A percentile compares a stretch with the other conserved stretches of the same genome.
Evolutionary conservation across 441 rosid species (phyloP).

Genomic region (Breynia disticha): DNA sequence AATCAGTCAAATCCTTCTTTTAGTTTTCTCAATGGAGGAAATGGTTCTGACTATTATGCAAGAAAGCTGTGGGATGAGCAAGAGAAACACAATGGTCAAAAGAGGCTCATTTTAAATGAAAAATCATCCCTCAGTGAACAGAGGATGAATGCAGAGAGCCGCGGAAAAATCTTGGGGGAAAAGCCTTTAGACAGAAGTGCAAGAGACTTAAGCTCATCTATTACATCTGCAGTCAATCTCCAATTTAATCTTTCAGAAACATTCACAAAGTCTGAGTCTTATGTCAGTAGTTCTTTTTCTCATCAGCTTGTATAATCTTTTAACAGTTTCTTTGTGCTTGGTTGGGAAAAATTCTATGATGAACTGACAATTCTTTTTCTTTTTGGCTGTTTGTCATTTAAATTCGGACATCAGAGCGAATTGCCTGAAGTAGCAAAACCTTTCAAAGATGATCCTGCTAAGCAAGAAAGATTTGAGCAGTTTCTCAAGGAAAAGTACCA

Average conservation of each 20-base stretch:
- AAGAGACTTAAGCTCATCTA: constrained; percentile 35
- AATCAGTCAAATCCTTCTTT: constrained; percentile 75
- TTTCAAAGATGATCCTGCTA: constrained; percentile 72
- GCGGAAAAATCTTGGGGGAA: constrained; percentile 87
- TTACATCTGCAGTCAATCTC: constrained; percentile 44
- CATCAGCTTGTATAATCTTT: background rate
- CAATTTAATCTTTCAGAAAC: constrained; percentile 75
- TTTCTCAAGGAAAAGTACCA: constrained; percentile 85
- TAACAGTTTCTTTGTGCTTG: constrained; percentile 2
- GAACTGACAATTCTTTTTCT: constrained; percentile 9
- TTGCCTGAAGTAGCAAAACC: constrained; percentile 62
- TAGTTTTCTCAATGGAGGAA: constrained; percentile 83
- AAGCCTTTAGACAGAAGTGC: constrained; percentile 71
- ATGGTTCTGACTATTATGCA: constrained; percentile 67
- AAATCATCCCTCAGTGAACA: constrained; percentile 37
- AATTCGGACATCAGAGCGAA: constrained; percentile 33
- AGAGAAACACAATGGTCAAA: constrained; percentile 52
- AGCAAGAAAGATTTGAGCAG: constrained; percentile 90
- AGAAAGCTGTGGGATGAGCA: constrained; percentile 86
- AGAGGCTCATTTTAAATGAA: constrained; percentile 40
- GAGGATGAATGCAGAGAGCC: constrained; percentile 80
- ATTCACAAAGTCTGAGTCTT: constrained; percentile 60
- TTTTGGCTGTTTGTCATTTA: constrained; percentile 11
- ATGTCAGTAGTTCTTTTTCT: constrained; percentile 41
- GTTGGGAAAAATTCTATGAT: constrained; percentile 7